These are phyloP conservation scores for Pneumocystis murina DNA, from an alignment of 1,139 yeast species.

Conservation along the genomic window DNA sequence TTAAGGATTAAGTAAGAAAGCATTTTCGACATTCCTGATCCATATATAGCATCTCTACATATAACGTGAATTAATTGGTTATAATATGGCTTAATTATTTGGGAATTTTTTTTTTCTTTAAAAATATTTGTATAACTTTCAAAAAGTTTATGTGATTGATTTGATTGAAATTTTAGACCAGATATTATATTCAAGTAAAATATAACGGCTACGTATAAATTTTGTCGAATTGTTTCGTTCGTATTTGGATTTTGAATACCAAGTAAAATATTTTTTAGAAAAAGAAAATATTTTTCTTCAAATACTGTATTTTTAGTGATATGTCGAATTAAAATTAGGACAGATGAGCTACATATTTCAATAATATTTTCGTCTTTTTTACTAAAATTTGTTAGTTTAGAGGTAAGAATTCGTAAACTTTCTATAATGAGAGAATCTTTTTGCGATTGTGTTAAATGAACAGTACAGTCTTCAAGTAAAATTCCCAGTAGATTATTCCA, in stretches of 20 bases:
- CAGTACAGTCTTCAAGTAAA: background rate
- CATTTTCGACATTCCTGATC: background rate
- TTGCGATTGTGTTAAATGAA: background rate
- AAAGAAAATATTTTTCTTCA: background rate
- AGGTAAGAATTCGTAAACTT: background rate
- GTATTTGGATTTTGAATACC: background rate
- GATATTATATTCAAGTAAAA: background rate
- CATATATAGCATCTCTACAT: constrained; percentile 1
- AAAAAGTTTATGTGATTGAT: background rate
- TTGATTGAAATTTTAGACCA: background rate
- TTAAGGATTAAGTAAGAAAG: background rate
- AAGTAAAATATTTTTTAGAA: background rate
- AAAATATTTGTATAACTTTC: background rate
- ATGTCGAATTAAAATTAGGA: background rate
- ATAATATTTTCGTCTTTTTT: background rate
- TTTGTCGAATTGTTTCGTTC: background rate
- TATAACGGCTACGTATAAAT: background rate
- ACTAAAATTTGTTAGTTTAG: background rate
- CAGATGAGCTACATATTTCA: background rate
- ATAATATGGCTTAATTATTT: background rate
- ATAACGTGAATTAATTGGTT: background rate
- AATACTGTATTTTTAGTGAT: background rate
- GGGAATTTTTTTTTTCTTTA: background rate
- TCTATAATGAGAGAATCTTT: background rate
- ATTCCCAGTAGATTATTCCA: background rate